Base-by-base conservation (phyloP, 345 rosid species). In the Arabidopsis arenosa region DNA sequence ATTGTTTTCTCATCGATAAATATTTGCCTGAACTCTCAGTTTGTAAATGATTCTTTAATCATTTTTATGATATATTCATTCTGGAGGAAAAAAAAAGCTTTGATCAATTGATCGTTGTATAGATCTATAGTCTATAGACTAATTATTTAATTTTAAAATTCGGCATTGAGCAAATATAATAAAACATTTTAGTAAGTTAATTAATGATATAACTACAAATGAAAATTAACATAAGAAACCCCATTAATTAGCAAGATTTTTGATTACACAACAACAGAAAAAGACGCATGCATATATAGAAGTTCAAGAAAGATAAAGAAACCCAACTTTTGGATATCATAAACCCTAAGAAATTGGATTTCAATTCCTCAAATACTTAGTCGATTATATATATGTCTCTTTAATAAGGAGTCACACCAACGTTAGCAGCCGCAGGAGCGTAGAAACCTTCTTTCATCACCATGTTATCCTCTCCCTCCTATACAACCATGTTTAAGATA, bases 401-500 rank as follows among this genome's bases (percentile, higher is more conserved):
- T 35, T 73, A 90, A 73, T 84, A 86, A 55, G 96, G 98, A 33
- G 85, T 48, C 80, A 92, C 85, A 63, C 97, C 97, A 63, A 89
- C 79, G 60, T 90, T 90, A 26, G 97, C 78, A 26, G 97, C 78
- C 12, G 96, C 74, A 21, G 96, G 81, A 80, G 84, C 82, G 62
- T 86, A 87, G 74, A 87, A 86, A 59, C 96, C 98, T 59, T 90
- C 98, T 80, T 89, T 95, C 86, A 85, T 82, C 51, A 80, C 78
- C 83, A 80, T 81, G 51, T 86, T 91, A 56, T 93, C 97, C 53
- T 90, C 94, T 73, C 85, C 97, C 39, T 89, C 98, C 99, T 92
- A 32, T 75, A 48, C 44, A 57, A 45, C 23, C 52, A 66, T 57
- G 41, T 68, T 44, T 15, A 10, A 39, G 15, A 47, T 14, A 69